phyloP scores from a whole-genome alignment of 257 asterid species.

The Osmanthus fragrans region DNA sequence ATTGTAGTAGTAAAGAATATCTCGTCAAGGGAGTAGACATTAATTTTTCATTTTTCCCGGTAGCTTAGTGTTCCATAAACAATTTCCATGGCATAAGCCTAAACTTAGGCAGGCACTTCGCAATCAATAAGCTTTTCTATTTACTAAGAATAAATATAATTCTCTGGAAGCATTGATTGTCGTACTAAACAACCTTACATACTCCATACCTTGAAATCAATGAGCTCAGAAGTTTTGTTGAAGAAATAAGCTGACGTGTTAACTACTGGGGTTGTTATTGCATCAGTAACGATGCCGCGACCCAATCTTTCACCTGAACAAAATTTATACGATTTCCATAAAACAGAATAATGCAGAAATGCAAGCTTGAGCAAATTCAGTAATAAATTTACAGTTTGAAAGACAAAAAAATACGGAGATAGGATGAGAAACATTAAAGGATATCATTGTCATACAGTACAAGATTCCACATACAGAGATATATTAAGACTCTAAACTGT shows the following conservation, averaged over 20 bases:
- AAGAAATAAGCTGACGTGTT: constrained; percentile 93
- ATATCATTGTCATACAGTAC: background rate
- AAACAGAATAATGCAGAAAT: background rate
- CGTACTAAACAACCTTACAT: background rate
- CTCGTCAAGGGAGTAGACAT: background rate
- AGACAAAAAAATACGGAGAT: background rate
- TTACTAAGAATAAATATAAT: background rate
- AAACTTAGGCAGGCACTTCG: background rate
- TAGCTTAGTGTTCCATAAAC: background rate
- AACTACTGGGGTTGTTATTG: constrained; percentile 86
- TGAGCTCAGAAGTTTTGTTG: constrained; percentile 77
- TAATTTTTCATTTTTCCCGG: background rate
- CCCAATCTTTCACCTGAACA: constrained; percentile 89
- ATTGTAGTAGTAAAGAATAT: background rate
- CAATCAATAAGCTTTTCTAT: background rate
- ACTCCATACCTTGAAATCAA: constrained; percentile 80
- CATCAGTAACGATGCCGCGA: constrained; percentile 77
- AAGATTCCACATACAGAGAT: background rate
- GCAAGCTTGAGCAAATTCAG: background rate
- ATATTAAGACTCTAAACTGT: too few species aligned
- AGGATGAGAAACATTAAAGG: background rate
- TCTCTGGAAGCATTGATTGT: background rate
- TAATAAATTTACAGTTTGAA: background rate
- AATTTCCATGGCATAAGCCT: background rate
- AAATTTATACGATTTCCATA: constrained; percentile 12